Percentiles rank a stretch among this genome's conserved stretches.
Evolutionary conservation across 257 asterid genomes (phyloP).

Genomic region (Solanum clarkiae): DNA sequence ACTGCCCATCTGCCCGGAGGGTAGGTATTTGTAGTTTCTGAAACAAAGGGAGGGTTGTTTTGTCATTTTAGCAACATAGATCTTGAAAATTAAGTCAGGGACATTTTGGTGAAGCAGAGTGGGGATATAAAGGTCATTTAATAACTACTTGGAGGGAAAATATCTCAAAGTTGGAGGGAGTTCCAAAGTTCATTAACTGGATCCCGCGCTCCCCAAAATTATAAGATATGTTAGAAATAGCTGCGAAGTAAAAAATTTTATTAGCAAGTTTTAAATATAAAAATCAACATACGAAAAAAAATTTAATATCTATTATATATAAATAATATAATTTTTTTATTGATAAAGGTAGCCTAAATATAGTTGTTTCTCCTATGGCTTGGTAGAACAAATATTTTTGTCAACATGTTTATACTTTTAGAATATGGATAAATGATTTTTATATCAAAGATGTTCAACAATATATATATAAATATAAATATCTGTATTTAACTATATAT

Average conservation of each 20-base stretch:
- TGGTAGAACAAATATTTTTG: too few relatives aligned
- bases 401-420: too few relatives aligned
- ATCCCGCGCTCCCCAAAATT: background rate
- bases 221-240: background rate
- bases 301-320: background rate
- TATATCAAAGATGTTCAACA: too few relatives aligned
- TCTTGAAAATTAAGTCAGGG: background rate
- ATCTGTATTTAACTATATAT: too few relatives aligned
- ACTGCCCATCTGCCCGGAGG: background rate
- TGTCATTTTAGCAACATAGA: background rate
- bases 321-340: background rate
- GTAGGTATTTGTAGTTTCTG: background rate
- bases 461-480: too few relatives aligned
- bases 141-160: background rate
- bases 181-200: background rate
- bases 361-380: background rate
- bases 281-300: background rate
- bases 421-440: too few relatives aligned
- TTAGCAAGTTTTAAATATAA: rapidly evolving
- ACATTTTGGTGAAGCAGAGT: background rate
- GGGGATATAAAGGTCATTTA: background rate
- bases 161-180: background rate
- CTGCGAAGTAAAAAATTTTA: rapidly evolving
- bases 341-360: background rate
- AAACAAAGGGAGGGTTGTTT: background rate